A percentile compares a stretch with the other conserved stretches of the same genome.
phyloP scores from a whole-genome alignment of 2,329 filamentous ascomycete genomes.

The Penicillium sp. region DNA sequence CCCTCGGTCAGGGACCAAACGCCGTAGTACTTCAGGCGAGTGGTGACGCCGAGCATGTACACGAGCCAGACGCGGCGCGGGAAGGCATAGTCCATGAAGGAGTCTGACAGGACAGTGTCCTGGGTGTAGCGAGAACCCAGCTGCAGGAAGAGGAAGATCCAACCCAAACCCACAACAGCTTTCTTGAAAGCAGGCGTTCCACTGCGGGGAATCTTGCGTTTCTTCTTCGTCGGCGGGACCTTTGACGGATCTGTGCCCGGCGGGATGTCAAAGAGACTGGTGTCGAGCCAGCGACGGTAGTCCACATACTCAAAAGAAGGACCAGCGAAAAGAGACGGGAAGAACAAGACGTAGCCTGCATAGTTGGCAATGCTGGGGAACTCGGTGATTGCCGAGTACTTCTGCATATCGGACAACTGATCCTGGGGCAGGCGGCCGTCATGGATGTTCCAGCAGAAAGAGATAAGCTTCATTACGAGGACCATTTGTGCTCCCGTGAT shows the following conservation, averaged over 20 bases:
- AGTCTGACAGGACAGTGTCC: constrained; percentile 58
- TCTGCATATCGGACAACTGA: constrained; percentile 81
- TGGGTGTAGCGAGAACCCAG: constrained; percentile 64
- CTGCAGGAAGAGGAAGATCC: constrained; percentile 73
- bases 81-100: constrained; percentile 64
- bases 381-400: constrained; percentile 67
- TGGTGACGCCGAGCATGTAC: constrained; percentile 75
- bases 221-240: constrained; percentile 78
- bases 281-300: constrained; percentile 88
- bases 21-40: constrained; percentile 90
- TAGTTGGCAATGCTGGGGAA: constrained; percentile 77
- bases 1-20: constrained; percentile 93
- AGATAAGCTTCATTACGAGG: constrained; percentile 90
- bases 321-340: constrained; percentile 81
- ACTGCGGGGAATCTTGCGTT: constrained; percentile 86
- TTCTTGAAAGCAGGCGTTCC: constrained; percentile 79
- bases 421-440: constrained; percentile 76
- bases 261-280: constrained; percentile 86
- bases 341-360: constrained; percentile 88
- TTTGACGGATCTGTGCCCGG: constrained; percentile 76
- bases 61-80: constrained; percentile 69
- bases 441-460: constrained; percentile 97
- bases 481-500: constrained; percentile 98
- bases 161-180: constrained; percentile 64
- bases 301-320: constrained; percentile 94